Base-by-base conservation (phyloP, 345 rosid species). In the Mallotus nudiflorus region DNA sequence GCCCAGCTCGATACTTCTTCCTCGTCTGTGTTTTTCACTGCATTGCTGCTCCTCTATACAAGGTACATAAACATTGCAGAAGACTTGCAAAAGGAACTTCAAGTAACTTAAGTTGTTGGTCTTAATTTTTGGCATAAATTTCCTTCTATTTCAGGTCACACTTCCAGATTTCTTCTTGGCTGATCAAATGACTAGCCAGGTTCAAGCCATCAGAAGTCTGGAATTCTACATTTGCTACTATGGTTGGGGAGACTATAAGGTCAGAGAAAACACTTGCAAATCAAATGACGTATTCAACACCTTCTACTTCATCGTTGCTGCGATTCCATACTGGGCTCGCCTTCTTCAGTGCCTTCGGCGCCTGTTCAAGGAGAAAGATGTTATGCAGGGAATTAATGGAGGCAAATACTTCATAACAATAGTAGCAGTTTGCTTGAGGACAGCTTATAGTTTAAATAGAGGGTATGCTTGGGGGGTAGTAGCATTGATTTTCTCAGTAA, bases 141-240 rank as follows among this genome's bases (percentile, higher is more conserved):
- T 24, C 14, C 18, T 61, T 35, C 16, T 14, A 6, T 39, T 78
- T 64, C 81, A 86, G 88, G 91, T 90, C 35, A 83, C 57, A 22
- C 84, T 85, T 46, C 91, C 85, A 0, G 92, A 90, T 78, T 86
- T 86, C 73, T 82, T 88, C 85, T 84, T 88, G 74, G 92, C 88
- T 18, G 92, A 86, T 69, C 86, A 90, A 25, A 42, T 90, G 13
- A 88, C 93, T 45, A 88, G 93, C 77, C 90, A 88, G 87, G 91
- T 87, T 53, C 91, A 90, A 87, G 87, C 93, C 29, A 45, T 90
- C 4, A 85, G 93, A 77, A 90, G 90, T 75, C 48, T 90, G 45
- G 87, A 88, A 82, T 90, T 90, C 75, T 90, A 86, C 54, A 27
- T 88, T 6, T 90, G 96, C 81, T 84, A 90, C 74, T 86, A 86